Percentiles rank a stretch among this genome's conserved stretches.
These are phyloP conservation scores for Rhynchosporium secalis DNA, from an alignment of 2,329 filamentous ascomycete species.

Conservation along the genomic window DNA sequence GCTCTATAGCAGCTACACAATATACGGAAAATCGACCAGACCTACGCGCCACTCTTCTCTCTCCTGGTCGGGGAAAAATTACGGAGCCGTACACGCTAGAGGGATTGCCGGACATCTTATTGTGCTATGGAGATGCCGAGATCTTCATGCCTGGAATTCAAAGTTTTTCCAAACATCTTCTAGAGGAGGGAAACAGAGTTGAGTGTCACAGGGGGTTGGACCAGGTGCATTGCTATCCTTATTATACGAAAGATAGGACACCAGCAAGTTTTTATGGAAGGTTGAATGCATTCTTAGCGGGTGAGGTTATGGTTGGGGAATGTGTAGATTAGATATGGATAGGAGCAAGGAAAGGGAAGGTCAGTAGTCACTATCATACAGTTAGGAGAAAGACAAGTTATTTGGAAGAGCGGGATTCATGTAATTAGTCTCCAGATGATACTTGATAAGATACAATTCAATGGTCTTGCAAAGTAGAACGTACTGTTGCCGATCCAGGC, in stretches of 20 bases:
- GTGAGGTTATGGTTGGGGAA: conserved; percentile 4
- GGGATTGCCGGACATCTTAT: not conserved
- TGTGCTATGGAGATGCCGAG: conserved; percentile 7
- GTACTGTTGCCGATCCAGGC: no score
- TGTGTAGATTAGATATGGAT: not conserved
- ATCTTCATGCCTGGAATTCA: conserved; percentile 10
- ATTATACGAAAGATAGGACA: conserved; percentile 6
- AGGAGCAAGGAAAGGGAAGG: no score
- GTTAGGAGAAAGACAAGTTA: no score
- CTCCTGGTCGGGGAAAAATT: not conserved
- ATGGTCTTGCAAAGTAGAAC: no score
- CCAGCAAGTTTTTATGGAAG: not conserved
- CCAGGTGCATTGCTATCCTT: conserved; percentile 7
- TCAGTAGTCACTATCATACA: no score
- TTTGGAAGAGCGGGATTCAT: no score
- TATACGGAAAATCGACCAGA: conserved; percentile 1
- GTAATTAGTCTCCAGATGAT: no score
- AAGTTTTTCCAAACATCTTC: not conserved
- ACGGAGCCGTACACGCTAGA: not conserved
- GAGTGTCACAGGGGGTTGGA: conserved; percentile 8
- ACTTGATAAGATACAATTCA: no score
- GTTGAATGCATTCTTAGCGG: not conserved
- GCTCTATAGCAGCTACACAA: conserved; percentile 2
- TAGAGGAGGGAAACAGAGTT: conserved; percentile 2
- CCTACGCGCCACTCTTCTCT: not conserved